A percentile compares a stretch with the other conserved stretches of the same genome.
These are phyloP conservation scores for Panus rudis DNA, from an alignment of 768 basidiomycete genomes.

Conservation along the genomic window DNA sequence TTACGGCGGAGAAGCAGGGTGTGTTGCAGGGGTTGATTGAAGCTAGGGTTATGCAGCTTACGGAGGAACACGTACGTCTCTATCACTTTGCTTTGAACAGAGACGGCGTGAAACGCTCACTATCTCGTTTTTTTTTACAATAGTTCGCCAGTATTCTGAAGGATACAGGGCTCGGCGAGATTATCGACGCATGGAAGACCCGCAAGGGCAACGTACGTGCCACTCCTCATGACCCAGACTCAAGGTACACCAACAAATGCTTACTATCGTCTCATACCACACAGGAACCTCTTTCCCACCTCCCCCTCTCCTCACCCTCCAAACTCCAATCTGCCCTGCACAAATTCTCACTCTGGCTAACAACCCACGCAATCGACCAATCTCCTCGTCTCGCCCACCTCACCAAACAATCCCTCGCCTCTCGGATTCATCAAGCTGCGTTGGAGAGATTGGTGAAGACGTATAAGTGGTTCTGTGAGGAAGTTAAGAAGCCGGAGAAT, in stretches of 20 bases:
- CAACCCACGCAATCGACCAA: constrained; percentile 71
- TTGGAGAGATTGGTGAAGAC: constrained; percentile 58
- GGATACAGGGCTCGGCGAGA: constrained; percentile 47
- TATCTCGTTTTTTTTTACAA: neutral
- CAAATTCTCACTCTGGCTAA: constrained; percentile 80
- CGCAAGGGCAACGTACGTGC: constrained; percentile 33
- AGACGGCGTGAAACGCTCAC: constrained; percentile 11
- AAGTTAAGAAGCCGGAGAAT: constrained; percentile 68
- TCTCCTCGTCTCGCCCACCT: constrained; percentile 75
- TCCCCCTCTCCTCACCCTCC: constrained; percentile 58
- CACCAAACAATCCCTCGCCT: constrained; percentile 56
- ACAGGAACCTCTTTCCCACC: constrained; percentile 70
- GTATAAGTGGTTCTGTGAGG: constrained; percentile 70
- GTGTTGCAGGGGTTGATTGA: constrained; percentile 57
- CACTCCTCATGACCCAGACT: neutral
- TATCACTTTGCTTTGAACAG: neutral
- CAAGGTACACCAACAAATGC: neutral
- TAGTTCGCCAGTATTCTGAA: constrained; percentile 45
- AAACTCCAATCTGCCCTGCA: constrained; percentile 56
- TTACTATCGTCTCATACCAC: too few species aligned
- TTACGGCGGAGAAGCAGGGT: constrained; percentile 54
- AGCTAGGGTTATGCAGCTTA: constrained; percentile 52
- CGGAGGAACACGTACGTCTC: constrained; percentile 73
- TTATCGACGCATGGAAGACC: constrained; percentile 36
- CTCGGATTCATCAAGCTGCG: constrained; percentile 69